A percentile compares a stretch with the other conserved stretches of the same genome.
These are phyloP conservation scores for Botrytis elliptica DNA, from an alignment of 2,329 filamentous ascomycete genomes.

Conservation along the genomic window DNA sequence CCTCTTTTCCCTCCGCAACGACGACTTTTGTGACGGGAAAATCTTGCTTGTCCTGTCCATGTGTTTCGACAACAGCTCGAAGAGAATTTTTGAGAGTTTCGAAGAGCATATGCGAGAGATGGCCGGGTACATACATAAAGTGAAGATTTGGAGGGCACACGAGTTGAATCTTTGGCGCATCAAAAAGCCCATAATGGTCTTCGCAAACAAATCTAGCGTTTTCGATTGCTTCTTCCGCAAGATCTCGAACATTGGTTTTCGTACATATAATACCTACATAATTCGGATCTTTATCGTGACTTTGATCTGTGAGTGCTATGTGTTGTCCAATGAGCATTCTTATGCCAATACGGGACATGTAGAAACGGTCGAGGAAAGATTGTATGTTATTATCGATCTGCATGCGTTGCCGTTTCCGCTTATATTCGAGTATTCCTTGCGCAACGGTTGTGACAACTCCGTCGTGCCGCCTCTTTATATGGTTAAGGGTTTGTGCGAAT, in stretches of 20 bases:
- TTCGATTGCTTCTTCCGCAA: slow-evolving; percentile 95
- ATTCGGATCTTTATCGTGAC: slow-evolving; percentile 81
- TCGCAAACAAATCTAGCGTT: slow-evolving; percentile 99
- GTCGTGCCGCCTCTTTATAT: slow-evolving; percentile 94
- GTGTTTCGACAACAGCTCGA: slow-evolving; percentile 91
- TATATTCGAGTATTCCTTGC: slow-evolving; percentile 97
- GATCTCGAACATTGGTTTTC: slow-evolving; percentile 92
- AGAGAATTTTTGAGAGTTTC: slow-evolving; percentile 98
- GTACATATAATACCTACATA: slow-evolving; percentile 99
- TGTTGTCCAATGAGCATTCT: slow-evolving; percentile 99
- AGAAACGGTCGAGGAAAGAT: slow-evolving; percentile 96
- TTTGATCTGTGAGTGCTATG: slow-evolving; percentile 93
- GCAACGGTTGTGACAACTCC: slow-evolving; percentile 97
- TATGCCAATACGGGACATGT: slow-evolving; percentile 99
- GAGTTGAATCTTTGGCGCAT: slow-evolving; percentile 93
- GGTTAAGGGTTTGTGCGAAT: slow-evolving; percentile 84
- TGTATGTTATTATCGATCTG: slow-evolving; percentile 98
- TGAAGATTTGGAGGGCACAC: slow-evolving; percentile 91
- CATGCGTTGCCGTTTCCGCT: slow-evolving; percentile 92
- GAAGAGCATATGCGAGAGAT: slow-evolving; percentile 98
- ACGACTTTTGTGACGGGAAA: slow-evolving; percentile 98
- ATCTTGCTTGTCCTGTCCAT: slow-evolving; percentile 91
- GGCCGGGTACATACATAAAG: slow-evolving; percentile 99
- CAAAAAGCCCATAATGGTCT: slow-evolving; percentile 96
- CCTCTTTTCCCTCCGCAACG: slow-evolving; percentile 94